These are phyloP conservation scores for Metarhizium sp. DNA, from an alignment of 2,329 filamentous ascomycete species.

Conservation along the genomic window DNA sequence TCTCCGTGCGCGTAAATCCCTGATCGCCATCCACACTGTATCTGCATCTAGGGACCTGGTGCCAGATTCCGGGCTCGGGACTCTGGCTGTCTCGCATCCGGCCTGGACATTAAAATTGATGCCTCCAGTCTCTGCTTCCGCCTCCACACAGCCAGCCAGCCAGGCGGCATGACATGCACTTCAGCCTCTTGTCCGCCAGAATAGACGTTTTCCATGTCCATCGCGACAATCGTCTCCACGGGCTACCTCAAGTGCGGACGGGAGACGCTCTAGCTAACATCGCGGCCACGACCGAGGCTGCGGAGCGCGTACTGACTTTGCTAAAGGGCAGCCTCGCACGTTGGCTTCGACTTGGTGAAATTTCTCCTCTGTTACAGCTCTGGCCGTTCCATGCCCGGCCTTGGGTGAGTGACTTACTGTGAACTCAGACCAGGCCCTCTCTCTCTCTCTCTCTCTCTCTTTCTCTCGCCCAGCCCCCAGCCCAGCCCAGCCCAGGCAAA, in stretches of 20 bases:
- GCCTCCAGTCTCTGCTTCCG: neutral
- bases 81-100: slow-evolving; percentile 4
- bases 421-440: neutral
- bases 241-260: slow-evolving; percentile 14
- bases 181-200: neutral
- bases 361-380: too few species aligned
- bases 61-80: neutral
- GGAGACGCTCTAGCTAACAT: slow-evolving; percentile 7
- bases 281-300: neutral
- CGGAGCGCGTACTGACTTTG: neutral
- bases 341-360: neutral
- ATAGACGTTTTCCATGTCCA: slow-evolving; percentile 8
- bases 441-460: neutral
- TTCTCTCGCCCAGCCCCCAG: slow-evolving; percentile 11
- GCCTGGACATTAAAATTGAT: neutral
- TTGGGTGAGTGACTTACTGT: neutral
- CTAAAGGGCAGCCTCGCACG: neutral
- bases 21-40: neutral
- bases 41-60: neutral
- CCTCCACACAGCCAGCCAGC: slow-evolving; percentile 1
- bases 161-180: neutral
- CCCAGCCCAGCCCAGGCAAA: neutral
- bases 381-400: too few species aligned
- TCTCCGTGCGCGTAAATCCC: neutral
- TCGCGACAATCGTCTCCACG: slow-evolving; percentile 17